Percentiles rank a stretch among this genome's conserved stretches.
Conservation (phyloP, 352 stramenopile species). For the Thraustotheca clavata region DNA sequence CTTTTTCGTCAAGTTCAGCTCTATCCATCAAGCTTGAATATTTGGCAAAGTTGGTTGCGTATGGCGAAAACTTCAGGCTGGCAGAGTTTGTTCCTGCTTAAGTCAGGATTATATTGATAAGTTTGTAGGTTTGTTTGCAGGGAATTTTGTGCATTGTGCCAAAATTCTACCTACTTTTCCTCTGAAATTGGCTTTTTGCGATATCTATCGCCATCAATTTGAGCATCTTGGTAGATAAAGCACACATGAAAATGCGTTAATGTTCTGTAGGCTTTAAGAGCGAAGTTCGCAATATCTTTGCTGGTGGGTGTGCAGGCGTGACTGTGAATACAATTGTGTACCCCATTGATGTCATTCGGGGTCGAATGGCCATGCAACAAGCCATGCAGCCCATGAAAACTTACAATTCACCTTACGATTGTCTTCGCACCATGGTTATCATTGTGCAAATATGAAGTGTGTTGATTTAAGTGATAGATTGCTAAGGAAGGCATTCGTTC, state of each 20-base stretch:
- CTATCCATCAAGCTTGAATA: conserved; percentile 18
- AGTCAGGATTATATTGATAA: not conserved
- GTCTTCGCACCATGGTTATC: conserved; percentile 38
- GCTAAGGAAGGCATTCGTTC: conserved; percentile 35
- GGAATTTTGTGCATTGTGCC: conserved; percentile 74
- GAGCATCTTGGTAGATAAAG: conserved; percentile 6
- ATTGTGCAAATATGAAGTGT: too few relatives aligned
- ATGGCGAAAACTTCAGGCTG: conserved; percentile 57
- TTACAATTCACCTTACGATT: conserved; percentile 45
- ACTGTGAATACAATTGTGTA: conserved; percentile 66
- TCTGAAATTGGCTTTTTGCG: conserved; percentile 68
- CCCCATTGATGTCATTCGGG: conserved; percentile 67
- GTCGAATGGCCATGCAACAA: conserved; percentile 62
- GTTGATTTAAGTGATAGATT: not conserved
- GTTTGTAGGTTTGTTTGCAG: conserved; percentile 51
- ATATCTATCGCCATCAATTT: conserved; percentile 57
- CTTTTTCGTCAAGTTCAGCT: conserved; percentile 62
- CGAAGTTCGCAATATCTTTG: conserved; percentile 49
- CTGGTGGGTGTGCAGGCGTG: conserved; percentile 54
- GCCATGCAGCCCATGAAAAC: conserved; percentile 33
- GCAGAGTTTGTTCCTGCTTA: conserved; percentile 28
- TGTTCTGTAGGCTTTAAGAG: conserved; percentile 3
- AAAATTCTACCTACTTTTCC: conserved; percentile 73
- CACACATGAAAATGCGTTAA: not conserved
- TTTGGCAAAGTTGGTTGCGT: conserved; percentile 40